Percentiles rank a stretch among this genome's conserved stretches.
phyloP scores from a whole-genome alignment of 495 filamentous ascomycete species.

The Hyaloscypha hepaticicola region DNA sequence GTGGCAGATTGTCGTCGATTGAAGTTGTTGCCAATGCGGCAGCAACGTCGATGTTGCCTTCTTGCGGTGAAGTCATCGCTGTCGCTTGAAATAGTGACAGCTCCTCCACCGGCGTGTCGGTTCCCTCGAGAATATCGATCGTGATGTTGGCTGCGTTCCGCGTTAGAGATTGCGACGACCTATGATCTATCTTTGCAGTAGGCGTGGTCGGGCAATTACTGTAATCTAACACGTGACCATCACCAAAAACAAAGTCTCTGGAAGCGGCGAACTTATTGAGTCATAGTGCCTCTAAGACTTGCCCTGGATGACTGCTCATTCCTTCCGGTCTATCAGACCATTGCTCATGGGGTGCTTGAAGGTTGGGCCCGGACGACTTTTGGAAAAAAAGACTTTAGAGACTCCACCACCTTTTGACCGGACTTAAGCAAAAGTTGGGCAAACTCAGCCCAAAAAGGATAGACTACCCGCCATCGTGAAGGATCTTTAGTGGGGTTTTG shows the following conservation, averaged over 20 bases:
- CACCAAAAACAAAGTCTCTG: too few species aligned
- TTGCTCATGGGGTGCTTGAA: too few species aligned
- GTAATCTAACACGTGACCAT: neutral
- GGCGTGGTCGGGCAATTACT: too few species aligned
- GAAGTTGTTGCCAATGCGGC: conserved; percentile 17
- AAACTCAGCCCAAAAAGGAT: too few species aligned
- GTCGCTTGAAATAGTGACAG: conserved; percentile 33
- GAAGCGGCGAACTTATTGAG: neutral
- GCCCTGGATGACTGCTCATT: neutral
- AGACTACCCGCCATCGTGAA: too few species aligned
- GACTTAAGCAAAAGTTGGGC: too few species aligned
- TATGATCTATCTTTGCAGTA: neutral
- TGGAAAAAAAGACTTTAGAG: too few species aligned
- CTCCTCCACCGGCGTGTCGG: conserved; percentile 32
- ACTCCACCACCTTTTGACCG: too few species aligned
- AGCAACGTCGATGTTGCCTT: conserved; percentile 1
- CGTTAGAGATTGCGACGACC: conserved; percentile 2
- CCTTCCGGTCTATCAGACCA: too few species aligned
- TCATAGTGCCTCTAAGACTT: neutral
- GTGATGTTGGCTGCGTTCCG: conserved; percentile 1
- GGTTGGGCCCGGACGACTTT: too few species aligned
- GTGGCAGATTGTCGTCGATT: conserved; percentile 13
- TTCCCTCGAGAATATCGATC: conserved; percentile 5
- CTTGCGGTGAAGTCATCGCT: conserved; percentile 34
- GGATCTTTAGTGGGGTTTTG: too few species aligned